A percentile compares a stretch with the other conserved stretches of the same genome.
Evolutionary conservation across 1,284 basidiomycete genomes (phyloP).

Genomic region (Moniliella sp.): DNA sequence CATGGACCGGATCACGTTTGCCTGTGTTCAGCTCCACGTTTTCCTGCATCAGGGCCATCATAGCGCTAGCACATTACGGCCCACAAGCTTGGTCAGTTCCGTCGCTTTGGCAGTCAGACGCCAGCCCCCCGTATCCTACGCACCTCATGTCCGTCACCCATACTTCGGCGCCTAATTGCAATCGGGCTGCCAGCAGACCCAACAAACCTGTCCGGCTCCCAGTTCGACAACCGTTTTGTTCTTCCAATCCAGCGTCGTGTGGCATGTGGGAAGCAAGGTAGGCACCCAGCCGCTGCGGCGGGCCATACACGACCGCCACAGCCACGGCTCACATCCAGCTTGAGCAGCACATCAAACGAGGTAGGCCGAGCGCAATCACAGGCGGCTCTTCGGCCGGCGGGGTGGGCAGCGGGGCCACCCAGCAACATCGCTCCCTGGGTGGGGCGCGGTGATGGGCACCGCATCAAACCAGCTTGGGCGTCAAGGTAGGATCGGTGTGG

Average conservation of each 20-base stretch:
- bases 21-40: constrained; percentile 14
- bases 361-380: neutral
- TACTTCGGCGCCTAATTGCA: constrained; percentile 40
- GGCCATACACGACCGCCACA: constrained; percentile 84
- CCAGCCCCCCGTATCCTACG: constrained; percentile 23
- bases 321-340: constrained; percentile 56
- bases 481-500: constrained; percentile 3
- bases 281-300: constrained; percentile 50
- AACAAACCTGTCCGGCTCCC: constrained; percentile 70
- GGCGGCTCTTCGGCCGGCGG: neutral
- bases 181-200: constrained; percentile 53
- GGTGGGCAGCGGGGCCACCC: neutral
- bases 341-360: constrained; percentile 36
- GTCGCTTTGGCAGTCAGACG: neutral
- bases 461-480: too few relatives aligned
- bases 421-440: neutral
- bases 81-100: neutral
- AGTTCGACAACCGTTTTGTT: constrained; percentile 48
- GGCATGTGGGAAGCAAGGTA: constrained; percentile 8
- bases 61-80: constrained; percentile 4
- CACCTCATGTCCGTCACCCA: constrained; percentile 75
- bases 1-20: constrained; percentile 2
- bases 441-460: neutral
- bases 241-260: constrained; percentile 2
- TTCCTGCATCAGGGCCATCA: constrained; percentile 20